These are phyloP conservation scores for Eruca vesicaria DNA, from an alignment of 441 rosid genomes.

Conservation along the genomic window DNA sequence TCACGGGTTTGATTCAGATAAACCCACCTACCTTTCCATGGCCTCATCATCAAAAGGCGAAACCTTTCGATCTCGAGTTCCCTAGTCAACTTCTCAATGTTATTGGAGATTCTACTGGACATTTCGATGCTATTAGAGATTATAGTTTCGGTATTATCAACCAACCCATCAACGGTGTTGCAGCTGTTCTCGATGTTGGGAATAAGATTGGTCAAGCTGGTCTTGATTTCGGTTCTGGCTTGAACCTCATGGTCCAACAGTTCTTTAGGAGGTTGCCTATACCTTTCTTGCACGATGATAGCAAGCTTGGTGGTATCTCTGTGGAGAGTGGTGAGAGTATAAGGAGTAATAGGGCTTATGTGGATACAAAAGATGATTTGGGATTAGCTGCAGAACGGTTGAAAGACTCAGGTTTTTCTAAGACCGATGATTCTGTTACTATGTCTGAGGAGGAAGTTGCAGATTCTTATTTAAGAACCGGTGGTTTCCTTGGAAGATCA, in stretches of 20 bases:
- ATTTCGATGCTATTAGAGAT: conserved; percentile 41
- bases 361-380: conserved; percentile 28
- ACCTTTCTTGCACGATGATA: conserved; percentile 51
- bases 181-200: conserved; percentile 67
- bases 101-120: conserved; percentile 43
- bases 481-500: conserved; percentile 54
- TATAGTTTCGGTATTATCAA: conserved; percentile 40
- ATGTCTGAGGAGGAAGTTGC: conserved; percentile 46
- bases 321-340: conserved; percentile 22
- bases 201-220: conserved; percentile 84
- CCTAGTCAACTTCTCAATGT: conserved; percentile 40
- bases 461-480: conserved; percentile 51
- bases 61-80: conserved; percentile 66
- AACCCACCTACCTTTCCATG: conserved; percentile 70
- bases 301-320: background rate
- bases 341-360: conserved; percentile 33
- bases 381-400: conserved; percentile 3
- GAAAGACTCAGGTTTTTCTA: conserved; percentile 41
- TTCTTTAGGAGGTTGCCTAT: conserved; percentile 65
- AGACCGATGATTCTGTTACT: conserved; percentile 34
- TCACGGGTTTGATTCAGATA: conserved; percentile 76
- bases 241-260: conserved; percentile 81
- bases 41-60: conserved; percentile 43
- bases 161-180: conserved; percentile 55
- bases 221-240: conserved; percentile 67